Percentiles rank a stretch among this genome's conserved stretches.
These are phyloP conservation scores for Calonectria multiphialidica DNA, from an alignment of 2,329 filamentous ascomycete species.

Conservation along the genomic window DNA sequence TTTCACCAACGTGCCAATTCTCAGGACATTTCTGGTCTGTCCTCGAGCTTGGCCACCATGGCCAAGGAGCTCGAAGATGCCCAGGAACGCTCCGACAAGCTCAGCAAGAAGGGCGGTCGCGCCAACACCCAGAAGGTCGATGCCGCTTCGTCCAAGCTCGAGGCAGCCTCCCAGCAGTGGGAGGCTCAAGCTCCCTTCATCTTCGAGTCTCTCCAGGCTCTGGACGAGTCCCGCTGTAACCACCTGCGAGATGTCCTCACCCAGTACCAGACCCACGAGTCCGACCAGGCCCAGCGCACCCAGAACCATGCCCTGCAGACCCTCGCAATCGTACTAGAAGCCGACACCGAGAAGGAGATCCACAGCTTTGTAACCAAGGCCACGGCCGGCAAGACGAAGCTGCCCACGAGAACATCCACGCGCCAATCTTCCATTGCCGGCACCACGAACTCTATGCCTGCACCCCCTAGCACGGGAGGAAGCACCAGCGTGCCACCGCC, in stretches of 20 bases:
- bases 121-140: slow-evolving; percentile 84
- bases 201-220: slow-evolving; percentile 90
- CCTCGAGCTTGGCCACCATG: slow-evolving; percentile 82
- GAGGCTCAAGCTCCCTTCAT: slow-evolving; percentile 94
- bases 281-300: slow-evolving; percentile 84
- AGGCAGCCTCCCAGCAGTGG: slow-evolving; percentile 88
- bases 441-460: slow-evolving; percentile 39
- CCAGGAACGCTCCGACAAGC: slow-evolving; percentile 87
- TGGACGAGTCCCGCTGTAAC: slow-evolving; percentile 91
- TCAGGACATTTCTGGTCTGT: slow-evolving; percentile 83
- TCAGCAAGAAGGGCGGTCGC: slow-evolving; percentile 82
- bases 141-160: slow-evolving; percentile 77
- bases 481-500: slow-evolving; percentile 34
- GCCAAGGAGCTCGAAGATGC: slow-evolving; percentile 88
- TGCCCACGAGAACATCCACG: slow-evolving; percentile 55
- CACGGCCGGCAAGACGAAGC: slow-evolving; percentile 54
- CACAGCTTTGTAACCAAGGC: slow-evolving; percentile 71
- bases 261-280: slow-evolving; percentile 92
- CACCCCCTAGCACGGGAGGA: slow-evolving; percentile 42
- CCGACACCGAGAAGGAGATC: slow-evolving; percentile 90
- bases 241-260: slow-evolving; percentile 92
- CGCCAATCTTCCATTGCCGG: slow-evolving; percentile 55
- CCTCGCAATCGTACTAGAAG: slow-evolving; percentile 84
- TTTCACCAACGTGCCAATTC: slow-evolving; percentile 83
- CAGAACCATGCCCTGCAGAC: slow-evolving; percentile 82